Evolutionary conservation across 805 yeast genomes (phyloP), one percentile per base, ranked within the genome.

Genomic region (Crinitomyces ghanaensis): DNA sequence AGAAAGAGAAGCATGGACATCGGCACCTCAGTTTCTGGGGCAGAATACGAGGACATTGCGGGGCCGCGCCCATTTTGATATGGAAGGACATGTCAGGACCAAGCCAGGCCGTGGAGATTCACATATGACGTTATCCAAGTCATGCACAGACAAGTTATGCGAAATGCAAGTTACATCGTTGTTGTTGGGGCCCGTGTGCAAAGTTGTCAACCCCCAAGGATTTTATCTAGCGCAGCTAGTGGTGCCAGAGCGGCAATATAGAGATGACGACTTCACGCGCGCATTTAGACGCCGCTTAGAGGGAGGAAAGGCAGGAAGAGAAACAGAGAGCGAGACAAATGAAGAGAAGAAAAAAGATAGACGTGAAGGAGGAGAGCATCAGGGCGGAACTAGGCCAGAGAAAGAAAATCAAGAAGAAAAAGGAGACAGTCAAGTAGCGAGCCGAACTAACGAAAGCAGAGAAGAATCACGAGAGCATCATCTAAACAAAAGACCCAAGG

Each of bases 61-160:
- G 45, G 96, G 96, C 0, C 54, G 93, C 25, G 68, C 67, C 22
- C 62, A 71, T 49, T 77, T 71, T 42, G 57, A 56, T 11, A 45
- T 56, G 13, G 54, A 65, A 2, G 94, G 95, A 0, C 54, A 60
- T 6, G 85, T 88, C 1, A 63, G 98, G 41, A 86, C 97, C 0
- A 88, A 91, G 49, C 98, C 97, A 0, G 98, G 98, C 2, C 55
- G 97, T 32, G 52, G 63, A 19, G 97, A 91, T 50, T 78, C 95
- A 2, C 66, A 68, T 2, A 41, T 73, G 3, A 70, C 93, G 0
- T 54, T 68, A 31, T 80, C 93, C 19, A 88, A 85, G 52, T 82
- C 95, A 1, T 88, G 97, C 51, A 74, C 93, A 1, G 97, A 88
- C 52, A 88, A 88, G 48, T 53, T 88, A 17, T 65, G 81, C 27